A percentile compares a stretch with the other conserved stretches of the same genome.
These are phyloP conservation scores for Bathelium albidoporum DNA, from an alignment of 495 filamentous ascomycete genomes.

Conservation along the genomic window DNA sequence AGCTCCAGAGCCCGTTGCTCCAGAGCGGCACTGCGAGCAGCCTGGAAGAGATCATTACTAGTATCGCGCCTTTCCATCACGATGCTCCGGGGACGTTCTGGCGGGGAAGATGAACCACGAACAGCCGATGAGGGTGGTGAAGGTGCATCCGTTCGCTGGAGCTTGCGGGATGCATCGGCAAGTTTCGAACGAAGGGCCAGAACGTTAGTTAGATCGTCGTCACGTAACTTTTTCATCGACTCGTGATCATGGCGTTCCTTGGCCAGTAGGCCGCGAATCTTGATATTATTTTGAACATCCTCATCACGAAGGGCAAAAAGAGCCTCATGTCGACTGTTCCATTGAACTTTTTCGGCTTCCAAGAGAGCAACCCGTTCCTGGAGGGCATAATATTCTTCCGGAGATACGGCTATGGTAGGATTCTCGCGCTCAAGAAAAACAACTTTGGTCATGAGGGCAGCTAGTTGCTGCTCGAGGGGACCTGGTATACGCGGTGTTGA, in stretches of 20 bases:
- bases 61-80: constrained; percentile 19
- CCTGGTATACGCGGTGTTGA: constrained; percentile 9
- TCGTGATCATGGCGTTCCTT: constrained; percentile 26
- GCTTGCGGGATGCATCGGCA: constrained; percentile 21
- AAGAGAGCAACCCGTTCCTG: constrained; percentile 13
- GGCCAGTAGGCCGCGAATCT: constrained; percentile 25
- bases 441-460: constrained; percentile 19
- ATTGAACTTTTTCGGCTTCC: constrained; percentile 20
- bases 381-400: constrained; percentile 22
- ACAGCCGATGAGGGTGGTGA: neutral
- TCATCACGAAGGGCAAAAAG: constrained; percentile 28
- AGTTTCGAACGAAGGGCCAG: constrained; percentile 23
- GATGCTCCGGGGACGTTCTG: constrained; percentile 8
- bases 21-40: constrained; percentile 25
- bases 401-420: constrained; percentile 19
- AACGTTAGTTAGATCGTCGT: constrained; percentile 27
- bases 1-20: constrained; percentile 28
- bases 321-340: constrained; percentile 25
- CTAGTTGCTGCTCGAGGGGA: constrained; percentile 21
- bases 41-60: constrained; percentile 24
- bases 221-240: constrained; percentile 24
- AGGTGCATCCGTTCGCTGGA: constrained; percentile 10
- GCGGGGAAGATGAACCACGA: neutral
- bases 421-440: constrained; percentile 23
- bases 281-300: constrained; percentile 28